Base-by-base conservation (phyloP, 2,329 filamentous ascomycete species). In the Xylaria sp. region DNA sequence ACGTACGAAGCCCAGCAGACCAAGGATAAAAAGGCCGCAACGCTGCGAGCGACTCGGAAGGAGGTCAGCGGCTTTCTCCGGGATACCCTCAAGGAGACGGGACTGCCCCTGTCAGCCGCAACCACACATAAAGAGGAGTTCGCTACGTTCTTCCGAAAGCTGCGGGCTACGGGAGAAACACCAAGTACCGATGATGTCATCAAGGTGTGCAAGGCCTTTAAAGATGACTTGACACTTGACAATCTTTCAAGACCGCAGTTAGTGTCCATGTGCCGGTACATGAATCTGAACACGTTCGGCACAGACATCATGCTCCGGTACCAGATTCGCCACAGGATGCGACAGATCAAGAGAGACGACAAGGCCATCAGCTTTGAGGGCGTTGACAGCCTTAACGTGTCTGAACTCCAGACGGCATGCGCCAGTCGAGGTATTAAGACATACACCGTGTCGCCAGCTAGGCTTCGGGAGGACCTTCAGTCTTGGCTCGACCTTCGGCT, bases 121-220 rank as follows among this genome's bases (percentile, higher is more conserved):
- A 96, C 89, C 48, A 88, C 93, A 16, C 92, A 94, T 71, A 92
- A 88, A 69, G 92, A 96, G 64, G 94, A 97, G 72, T 99, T 99
- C 66, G 83, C 89, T 56, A 91, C 93, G 67, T 99, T 99, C 77
- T 99, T 99, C 87, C 89, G 91, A 71, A 99, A 99, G 79, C 85
- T 97, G 59, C 83, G 94, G 49, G 87, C 91, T 17, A 97, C 93
- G 1, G 94, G 93, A 60, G 93, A 97, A 77, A 82, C 88, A 42
- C 94, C 94, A 1, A 94, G 90, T 4, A 84, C 87, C 49, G 84
- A 92, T 62, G 94, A 99, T 70, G 91, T 99, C 60, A 96, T 99
- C 80, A 96, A 94, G 76, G 93, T 99, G 60, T 97, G 94, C 86
- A 95, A 97, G 81, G 89, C 96, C 61, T 99, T 99, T 85, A 95